Evolutionary conservation across 2,329 filamentous ascomycete genomes (phyloP).

Genomic region (Beauveria bassiana): DNA sequence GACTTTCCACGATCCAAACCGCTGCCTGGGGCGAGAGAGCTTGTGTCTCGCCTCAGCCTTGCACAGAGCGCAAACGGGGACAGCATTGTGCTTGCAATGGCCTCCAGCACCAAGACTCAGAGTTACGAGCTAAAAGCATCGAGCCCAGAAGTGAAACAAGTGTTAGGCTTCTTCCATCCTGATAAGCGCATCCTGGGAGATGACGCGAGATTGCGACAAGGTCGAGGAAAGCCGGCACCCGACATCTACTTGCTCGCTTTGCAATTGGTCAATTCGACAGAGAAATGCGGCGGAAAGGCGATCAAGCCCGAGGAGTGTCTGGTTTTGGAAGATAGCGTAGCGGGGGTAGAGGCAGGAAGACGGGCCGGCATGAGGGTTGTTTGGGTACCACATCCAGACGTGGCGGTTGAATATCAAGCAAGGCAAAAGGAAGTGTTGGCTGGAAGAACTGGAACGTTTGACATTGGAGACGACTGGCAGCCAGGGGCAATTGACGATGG

Average conservation of each 20-base stretch:
- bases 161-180: constrained; percentile 37
- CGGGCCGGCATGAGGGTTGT: constrained; percentile 67
- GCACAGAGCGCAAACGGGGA: constrained; percentile 15
- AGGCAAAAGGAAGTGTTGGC: constrained; percentile 10
- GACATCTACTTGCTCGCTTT: constrained; percentile 67
- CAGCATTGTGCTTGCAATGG: constrained; percentile 53
- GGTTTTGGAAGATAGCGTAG: constrained; percentile 52
- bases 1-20: constrained; percentile 39
- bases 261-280: constrained; percentile 48
- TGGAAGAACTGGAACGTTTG: constrained; percentile 14
- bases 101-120: constrained; percentile 43
- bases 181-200: constrained; percentile 56
- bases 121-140: constrained; percentile 54
- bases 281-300: constrained; percentile 36
- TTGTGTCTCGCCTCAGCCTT: constrained; percentile 40
- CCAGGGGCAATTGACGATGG: constrained; percentile 27
- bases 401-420: background rate
- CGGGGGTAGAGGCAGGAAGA: constrained; percentile 62
- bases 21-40: constrained; percentile 52
- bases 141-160: constrained; percentile 15
- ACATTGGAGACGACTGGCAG: constrained; percentile 20
- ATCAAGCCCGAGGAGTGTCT: constrained; percentile 38
- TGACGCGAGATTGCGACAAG: constrained; percentile 52
- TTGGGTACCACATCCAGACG: constrained; percentile 37
- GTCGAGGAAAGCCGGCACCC: constrained; percentile 62